Base-by-base conservation (phyloP, 2,329 filamentous ascomycete genomes). In the Dactylellina leptospora region DNA sequence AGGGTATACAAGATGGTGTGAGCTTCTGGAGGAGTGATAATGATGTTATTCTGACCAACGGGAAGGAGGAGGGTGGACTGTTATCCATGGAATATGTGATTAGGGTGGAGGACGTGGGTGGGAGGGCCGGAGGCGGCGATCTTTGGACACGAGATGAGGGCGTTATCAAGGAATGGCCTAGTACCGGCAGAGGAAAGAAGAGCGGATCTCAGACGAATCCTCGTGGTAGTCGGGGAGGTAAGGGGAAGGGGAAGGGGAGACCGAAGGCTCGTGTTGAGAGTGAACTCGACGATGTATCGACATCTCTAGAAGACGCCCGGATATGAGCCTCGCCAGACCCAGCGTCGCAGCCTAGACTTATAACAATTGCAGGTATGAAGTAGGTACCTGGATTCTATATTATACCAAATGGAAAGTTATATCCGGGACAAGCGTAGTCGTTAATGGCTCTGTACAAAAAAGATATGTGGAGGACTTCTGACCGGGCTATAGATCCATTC, bases 21-120 rank as follows among this genome's bases (percentile, higher is more conserved):
- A 83, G 83, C 77, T 96, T 93, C 85, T 96, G 90, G 87, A 79
- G 86, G 73, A 92, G 90, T 78, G 89, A 90, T 75, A 93, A 93
- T 77, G 89, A 86, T 1, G 90, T 93, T 6, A 84, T 93, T 73
- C 80, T 93, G 74, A 88, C 85, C 1, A 86, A 86, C 76, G 86
- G 76, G 40, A 82, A 81, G 10, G 77, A 85, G 69, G 85, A 81
- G 48, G 80, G 86, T 3, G 90, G 88, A 0, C 56, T 90, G 4
- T 82, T 96, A 74, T 84, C 86, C 27, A 79, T 85, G 18, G 83
- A 84, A 76, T 91, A 88, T 77, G 93, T 96, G 77, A 85, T 85
- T 80, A 84, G 86, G 77, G 92, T 93, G 1, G 85, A 86, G 74
- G 88, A 76, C 58, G 60, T 60, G 20, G 63, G 56, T 36, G 68